Evolutionary conservation across 148 eudicot genomes (phyloP), one percentile per base, ranked within the genome.

Genomic region (Rhododendron griersonianum): DNA sequence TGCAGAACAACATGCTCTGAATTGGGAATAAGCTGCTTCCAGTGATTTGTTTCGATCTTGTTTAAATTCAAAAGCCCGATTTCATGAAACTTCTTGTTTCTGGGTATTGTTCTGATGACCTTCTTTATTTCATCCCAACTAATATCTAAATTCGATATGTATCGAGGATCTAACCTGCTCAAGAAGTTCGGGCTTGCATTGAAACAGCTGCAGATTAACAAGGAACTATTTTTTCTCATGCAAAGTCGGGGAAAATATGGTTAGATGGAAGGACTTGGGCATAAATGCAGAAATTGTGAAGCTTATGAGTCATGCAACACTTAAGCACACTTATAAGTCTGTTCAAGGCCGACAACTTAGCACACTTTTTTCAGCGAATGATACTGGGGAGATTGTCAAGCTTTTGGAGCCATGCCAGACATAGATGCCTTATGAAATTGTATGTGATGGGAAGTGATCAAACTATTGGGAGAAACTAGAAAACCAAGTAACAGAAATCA

Each of bases 31-130:
- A 91, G 35, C 25, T 89, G 87, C 51, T 90, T 88, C 97, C 96
- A 95, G 1, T 41, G 41, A 16, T 86, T 71, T 63, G 82, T 85
- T 77, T 95, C 98, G 19, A 85, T 85, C 41, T 89, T 74, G 83
- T 93, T 85, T 85, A 96, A 93, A 88, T 96, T 96, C 47, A 96
- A 80, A 30, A 96, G 91, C 2, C 99, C 99, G 1, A 92, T 79
- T 80, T 88, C 82, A 11, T 87, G 89, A 83, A 92, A 89, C 45
- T 91, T 87, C 55, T 88, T 88, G n/a, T 69, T 87, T 7, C 86
- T 80, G 1, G 89, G 87, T 11, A 88, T 35, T 33, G 87, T 77
- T 44, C 86, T 83, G 3, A 94, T 82, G 7, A 85, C 89, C 85
- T 83, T 88, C 13, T 87, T 82, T n/a, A 94, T 89, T 85, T 93